phyloP scores from a whole-genome alignment of 202 grass and related monocot genomes.

The Digitaria exilis region DNA sequence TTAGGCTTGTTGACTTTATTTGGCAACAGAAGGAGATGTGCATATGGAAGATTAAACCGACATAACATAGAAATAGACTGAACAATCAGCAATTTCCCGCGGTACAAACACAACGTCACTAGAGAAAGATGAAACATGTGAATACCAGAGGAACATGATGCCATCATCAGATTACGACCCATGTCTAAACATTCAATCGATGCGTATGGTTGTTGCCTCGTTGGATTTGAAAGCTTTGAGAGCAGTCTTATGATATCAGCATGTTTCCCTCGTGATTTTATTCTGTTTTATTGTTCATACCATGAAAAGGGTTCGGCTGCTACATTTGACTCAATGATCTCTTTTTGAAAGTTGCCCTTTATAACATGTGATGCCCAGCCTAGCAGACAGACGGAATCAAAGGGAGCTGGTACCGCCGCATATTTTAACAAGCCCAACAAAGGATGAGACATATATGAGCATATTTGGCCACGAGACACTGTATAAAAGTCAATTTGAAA shows the following conservation, averaged over 20 bases:
- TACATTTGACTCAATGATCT: too few relatives aligned
- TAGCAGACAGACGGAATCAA: too few relatives aligned
- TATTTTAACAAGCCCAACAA: too few relatives aligned
- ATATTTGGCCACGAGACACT: too few relatives aligned
- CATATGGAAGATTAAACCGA: too few relatives aligned
- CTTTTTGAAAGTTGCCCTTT: too few relatives aligned
- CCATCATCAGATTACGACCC: not conserved
- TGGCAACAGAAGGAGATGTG: not conserved
- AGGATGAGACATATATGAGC: too few relatives aligned
- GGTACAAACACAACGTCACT: not conserved
- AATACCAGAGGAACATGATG: not conserved
- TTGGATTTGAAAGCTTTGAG: not conserved
- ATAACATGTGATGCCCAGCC: too few relatives aligned
- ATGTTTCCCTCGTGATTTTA: too few relatives aligned
- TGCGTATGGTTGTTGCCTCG: not conserved
- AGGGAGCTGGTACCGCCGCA: too few relatives aligned
- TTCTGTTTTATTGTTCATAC: too few relatives aligned
- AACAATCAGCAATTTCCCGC: not conserved
- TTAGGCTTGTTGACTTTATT: not conserved
- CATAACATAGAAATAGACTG: not conserved
- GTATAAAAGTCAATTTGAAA: not conserved
- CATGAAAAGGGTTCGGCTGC: too few relatives aligned
- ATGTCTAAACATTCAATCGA: not conserved
- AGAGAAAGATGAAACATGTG: not conserved
- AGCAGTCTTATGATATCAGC: not conserved